These are phyloP conservation scores for Thermomucor indicae-seudaticae DNA, from an alignment of 371 early-diverging fungal genomes.

Conservation along the genomic window DNA sequence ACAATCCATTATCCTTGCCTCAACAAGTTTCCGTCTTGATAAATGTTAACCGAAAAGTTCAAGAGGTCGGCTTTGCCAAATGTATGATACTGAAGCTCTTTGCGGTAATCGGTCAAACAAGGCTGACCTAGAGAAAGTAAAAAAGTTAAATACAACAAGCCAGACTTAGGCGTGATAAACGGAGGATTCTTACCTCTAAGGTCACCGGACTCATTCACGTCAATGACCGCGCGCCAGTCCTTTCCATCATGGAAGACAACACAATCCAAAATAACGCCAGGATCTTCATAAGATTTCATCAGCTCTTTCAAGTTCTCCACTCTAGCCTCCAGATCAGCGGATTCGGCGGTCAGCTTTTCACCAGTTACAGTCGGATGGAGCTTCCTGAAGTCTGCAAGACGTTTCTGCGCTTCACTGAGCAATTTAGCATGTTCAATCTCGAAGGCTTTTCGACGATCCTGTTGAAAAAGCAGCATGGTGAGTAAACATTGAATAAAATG, in stretches of 20 bases:
- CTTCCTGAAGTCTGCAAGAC: slow-evolving; percentile 49
- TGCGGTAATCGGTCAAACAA: slow-evolving; percentile 71
- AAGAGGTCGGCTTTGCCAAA: slow-evolving; percentile 79
- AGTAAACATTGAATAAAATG: neutral
- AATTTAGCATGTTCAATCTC: slow-evolving; percentile 62
- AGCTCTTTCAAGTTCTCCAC: slow-evolving; percentile 63
- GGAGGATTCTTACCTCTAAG: slow-evolving; percentile 48
- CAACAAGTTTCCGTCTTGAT: slow-evolving; percentile 75
- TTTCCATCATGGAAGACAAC: slow-evolving; percentile 86
- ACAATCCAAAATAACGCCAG: slow-evolving; percentile 78
- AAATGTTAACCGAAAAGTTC: slow-evolving; percentile 89
- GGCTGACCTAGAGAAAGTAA: slow-evolving; percentile 42
- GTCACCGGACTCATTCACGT: slow-evolving; percentile 77
- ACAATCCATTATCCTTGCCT: slow-evolving; percentile 28
- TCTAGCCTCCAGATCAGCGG: slow-evolving; percentile 67
- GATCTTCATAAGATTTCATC: slow-evolving; percentile 67
- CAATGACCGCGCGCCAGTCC: slow-evolving; percentile 85
- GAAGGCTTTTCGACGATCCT: slow-evolving; percentile 68
- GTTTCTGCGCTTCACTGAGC: slow-evolving; percentile 56
- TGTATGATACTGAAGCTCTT: slow-evolving; percentile 70
- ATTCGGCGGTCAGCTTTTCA: slow-evolving; percentile 27
- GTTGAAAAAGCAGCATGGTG: neutral
- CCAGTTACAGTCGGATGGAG: slow-evolving; percentile 23
- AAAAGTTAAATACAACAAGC: too few species aligned
- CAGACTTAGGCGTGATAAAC: slow-evolving; percentile 4